Percentiles rank a stretch among this genome's conserved stretches.
Conservation (phyloP, 2,329 filamentous ascomycete species). For the Beauveria sp. region DNA sequence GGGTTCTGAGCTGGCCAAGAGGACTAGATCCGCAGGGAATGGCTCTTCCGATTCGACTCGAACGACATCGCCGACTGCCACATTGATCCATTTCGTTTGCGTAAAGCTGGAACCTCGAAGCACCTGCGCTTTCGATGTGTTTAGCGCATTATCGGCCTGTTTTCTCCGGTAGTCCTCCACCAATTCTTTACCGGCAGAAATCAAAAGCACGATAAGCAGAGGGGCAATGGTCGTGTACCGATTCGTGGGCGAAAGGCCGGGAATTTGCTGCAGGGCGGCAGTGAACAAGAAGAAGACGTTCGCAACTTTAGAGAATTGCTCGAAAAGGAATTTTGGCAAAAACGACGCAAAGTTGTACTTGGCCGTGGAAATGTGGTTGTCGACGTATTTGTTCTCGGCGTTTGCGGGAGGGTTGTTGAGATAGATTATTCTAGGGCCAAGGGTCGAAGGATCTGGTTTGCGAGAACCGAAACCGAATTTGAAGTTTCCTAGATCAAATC, state of each 20-base stretch:
- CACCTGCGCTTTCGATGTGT: slow-evolving; percentile 77
- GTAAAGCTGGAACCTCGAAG: slow-evolving; percentile 77
- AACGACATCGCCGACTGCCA: slow-evolving; percentile 86
- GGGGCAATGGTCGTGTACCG: slow-evolving; percentile 93
- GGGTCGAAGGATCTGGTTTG: slow-evolving; percentile 80
- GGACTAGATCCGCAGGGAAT: slow-evolving; percentile 87
- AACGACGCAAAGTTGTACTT: slow-evolving; percentile 96
- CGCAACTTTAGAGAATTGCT: slow-evolving; percentile 98
- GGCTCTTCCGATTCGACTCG: slow-evolving; percentile 90
- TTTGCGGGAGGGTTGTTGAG: slow-evolving; percentile 96
- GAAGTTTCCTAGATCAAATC: slow-evolving; percentile 67
- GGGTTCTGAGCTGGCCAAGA: slow-evolving; percentile 90
- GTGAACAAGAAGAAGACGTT: slow-evolving; percentile 99
- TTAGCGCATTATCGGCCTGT: slow-evolving; percentile 76
- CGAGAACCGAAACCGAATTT: slow-evolving; percentile 84
- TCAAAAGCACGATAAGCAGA: slow-evolving; percentile 78
- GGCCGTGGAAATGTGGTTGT: slow-evolving; percentile 95
- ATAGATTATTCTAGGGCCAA: slow-evolving; percentile 87
- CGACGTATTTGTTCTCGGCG: slow-evolving; percentile 77
- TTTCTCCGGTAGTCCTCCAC: slow-evolving; percentile 91
- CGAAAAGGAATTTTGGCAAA: slow-evolving; percentile 91
- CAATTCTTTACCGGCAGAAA: slow-evolving; percentile 93
- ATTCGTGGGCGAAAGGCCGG: slow-evolving; percentile 89
- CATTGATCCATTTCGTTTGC: slow-evolving; percentile 88
- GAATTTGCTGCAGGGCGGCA: slow-evolving; percentile 88